Percentiles rank a stretch among this genome's conserved stretches.
Conservation (phyloP, 2,329 filamentous ascomycete species). For the Alternaria hordeiaustralica region DNA sequence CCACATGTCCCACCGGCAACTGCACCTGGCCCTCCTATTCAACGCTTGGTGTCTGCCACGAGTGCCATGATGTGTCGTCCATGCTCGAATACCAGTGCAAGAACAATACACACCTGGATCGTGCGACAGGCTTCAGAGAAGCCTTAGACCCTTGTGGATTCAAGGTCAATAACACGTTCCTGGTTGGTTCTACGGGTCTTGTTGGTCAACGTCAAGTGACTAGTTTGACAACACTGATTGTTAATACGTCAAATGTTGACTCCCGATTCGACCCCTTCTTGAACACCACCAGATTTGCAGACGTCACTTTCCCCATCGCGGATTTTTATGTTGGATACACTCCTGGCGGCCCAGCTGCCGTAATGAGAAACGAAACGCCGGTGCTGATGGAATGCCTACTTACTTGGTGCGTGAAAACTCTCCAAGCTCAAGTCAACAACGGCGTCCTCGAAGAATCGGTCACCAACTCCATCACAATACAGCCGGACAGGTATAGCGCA, state of each 20-base stretch:
- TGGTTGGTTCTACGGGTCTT: neutral
- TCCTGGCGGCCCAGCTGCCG: conserved; percentile 10
- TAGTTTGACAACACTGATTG: conserved; percentile 3
- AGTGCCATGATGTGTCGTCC: conserved; percentile 19
- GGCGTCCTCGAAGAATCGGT: conserved; percentile 12
- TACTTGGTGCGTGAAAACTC: conserved; percentile 20
- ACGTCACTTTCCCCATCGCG: conserved; percentile 9
- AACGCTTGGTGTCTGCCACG: conserved; percentile 24
- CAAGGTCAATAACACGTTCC: conserved; percentile 14
- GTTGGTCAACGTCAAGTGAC: neutral
- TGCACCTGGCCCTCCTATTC: conserved; percentile 25
- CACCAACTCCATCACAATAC: neutral
- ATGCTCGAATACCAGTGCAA: conserved; percentile 13
- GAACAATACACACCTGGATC: neutral
- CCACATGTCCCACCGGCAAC: conserved; percentile 15
- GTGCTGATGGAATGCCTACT: conserved; percentile 23
- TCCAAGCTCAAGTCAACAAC: conserved; percentile 1
- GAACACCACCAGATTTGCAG: conserved; percentile 18
- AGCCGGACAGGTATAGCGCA: neutral
- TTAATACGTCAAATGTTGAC: neutral
- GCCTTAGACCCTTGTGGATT: conserved; percentile 17
- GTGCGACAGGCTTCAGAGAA: neutral
- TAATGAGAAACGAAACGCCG: conserved; percentile 17
- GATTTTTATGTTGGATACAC: conserved; percentile 24
- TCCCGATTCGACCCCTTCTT: neutral